Conservation (phyloP, 2,329 filamentous ascomycete genomes). For the Sclerotinia spermophila region DNA sequence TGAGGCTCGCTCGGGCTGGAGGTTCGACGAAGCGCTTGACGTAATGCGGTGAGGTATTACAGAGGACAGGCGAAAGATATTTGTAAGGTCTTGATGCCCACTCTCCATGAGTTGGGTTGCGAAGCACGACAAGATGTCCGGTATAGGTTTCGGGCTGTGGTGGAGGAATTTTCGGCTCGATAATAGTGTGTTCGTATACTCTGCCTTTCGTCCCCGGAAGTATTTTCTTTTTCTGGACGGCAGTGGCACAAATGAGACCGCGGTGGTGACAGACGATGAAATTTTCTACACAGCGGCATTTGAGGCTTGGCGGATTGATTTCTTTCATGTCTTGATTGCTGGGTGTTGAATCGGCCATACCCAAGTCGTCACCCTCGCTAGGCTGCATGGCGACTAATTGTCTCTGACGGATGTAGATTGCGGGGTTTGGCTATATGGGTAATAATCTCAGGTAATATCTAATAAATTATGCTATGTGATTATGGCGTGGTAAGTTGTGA, state of each 20-base stretch:
- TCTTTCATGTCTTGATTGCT: not conserved
- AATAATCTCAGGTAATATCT: not conserved
- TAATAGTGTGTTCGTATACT: not conserved
- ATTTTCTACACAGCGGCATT: not conserved
- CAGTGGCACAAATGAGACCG: not conserved
- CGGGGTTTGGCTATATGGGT: not conserved
- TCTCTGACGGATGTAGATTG: not conserved
- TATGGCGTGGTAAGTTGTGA: not conserved
- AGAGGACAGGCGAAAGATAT: not conserved
- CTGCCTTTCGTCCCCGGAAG: too few relatives aligned
- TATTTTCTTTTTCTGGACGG: not conserved
- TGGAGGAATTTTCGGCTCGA: not conserved
- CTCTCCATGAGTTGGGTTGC: not conserved
- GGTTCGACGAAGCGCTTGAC: not conserved
- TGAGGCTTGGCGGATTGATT: rapidly evolving
- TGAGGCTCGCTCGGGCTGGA: rapidly evolving
- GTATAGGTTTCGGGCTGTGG: not conserved
- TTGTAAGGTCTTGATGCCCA: not conserved
- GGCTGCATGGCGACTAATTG: not conserved
- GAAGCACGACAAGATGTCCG: not conserved
- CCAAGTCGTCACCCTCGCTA: not conserved
- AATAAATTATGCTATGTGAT: not conserved
- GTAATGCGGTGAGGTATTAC: not conserved
- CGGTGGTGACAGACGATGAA: not conserved
- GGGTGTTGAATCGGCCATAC: not conserved